Percentiles rank a stretch among this genome's conserved stretches.
Conservation (phyloP, 768 basidiomycete genomes). For the Rhizopogon salebrosus region DNA sequence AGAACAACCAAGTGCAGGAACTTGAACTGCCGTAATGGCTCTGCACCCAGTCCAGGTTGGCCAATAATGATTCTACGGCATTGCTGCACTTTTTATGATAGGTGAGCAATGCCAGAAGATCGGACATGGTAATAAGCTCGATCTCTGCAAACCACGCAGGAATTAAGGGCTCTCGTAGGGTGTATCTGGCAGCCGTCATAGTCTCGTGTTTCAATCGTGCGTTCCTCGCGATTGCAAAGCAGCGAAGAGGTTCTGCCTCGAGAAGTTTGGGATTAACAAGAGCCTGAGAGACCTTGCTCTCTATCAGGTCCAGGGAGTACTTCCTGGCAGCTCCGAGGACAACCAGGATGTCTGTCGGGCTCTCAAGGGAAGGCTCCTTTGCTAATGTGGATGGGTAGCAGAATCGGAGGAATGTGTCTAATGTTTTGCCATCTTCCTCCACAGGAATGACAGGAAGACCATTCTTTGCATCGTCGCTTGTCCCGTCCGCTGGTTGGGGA, state of each 20-base stretch:
- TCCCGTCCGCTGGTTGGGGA: background rate
- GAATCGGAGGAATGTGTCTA: conserved; percentile 15
- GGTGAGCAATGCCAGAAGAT: conserved; percentile 11
- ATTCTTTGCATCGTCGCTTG: background rate
- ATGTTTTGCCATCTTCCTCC: conserved; percentile 7
- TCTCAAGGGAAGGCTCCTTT: background rate
- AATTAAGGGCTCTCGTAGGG: conserved; percentile 17
- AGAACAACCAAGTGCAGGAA: background rate
- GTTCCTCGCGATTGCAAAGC: conserved; percentile 22
- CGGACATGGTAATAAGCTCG: conserved; percentile 13
- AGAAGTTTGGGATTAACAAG: conserved; percentile 9
- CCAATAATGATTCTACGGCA: background rate
- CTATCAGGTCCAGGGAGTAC: conserved; percentile 34
- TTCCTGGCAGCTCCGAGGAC: conserved; percentile 34
- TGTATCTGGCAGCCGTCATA: conserved; percentile 15
- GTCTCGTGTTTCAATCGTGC: conserved; percentile 17
- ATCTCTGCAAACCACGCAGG: conserved; percentile 15
- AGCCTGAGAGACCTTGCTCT: conserved; percentile 14
- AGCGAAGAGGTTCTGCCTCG: conserved; percentile 15
- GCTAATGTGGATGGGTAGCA: conserved; percentile 6
- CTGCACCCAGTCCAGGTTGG: background rate
- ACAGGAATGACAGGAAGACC: conserved; percentile 1
- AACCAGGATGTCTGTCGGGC: background rate
- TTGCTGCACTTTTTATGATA: conserved; percentile 6
- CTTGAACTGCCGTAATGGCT: background rate